Conservation (phyloP, 495 filamentous ascomycete genomes). For the Penicillium manginii region DNA sequence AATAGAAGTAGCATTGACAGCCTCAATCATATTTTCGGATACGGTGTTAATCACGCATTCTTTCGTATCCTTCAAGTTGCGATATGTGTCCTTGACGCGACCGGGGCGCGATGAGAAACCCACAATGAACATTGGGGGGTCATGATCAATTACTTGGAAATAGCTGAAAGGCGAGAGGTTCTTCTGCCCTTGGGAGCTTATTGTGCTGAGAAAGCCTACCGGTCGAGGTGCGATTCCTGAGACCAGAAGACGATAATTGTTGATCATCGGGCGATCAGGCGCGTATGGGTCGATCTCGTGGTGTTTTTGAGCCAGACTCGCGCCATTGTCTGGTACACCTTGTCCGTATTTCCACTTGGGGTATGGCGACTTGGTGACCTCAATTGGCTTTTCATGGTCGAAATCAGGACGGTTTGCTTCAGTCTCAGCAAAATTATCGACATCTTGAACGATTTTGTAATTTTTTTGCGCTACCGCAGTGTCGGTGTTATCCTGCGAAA, state of each 20-base stretch:
- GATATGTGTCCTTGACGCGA: conserved; percentile 70
- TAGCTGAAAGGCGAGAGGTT: conserved; percentile 88
- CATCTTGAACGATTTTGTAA: conserved; percentile 34
- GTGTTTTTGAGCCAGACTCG: conserved; percentile 56
- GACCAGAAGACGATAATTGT: conserved; percentile 91
- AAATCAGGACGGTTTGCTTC: conserved; percentile 70
- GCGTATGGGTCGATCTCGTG: conserved; percentile 79
- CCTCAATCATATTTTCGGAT: conserved; percentile 78
- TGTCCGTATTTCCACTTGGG: conserved; percentile 74
- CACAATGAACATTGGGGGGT: conserved; percentile 82
- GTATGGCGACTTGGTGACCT: conserved; percentile 68
- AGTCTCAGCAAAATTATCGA: conserved; percentile 67
- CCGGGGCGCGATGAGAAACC: conserved; percentile 64
- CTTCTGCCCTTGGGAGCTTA: conserved; percentile 52
- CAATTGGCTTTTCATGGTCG: conserved; percentile 47
- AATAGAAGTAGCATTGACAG: conserved; percentile 74
- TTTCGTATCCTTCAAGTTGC: conserved; percentile 65
- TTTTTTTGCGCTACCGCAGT: conserved; percentile 17
- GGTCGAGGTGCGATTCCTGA: conserved; percentile 81
- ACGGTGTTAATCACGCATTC: conserved; percentile 84
- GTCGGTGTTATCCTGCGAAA: conserved; percentile 11
- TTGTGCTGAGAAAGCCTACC: conserved; percentile 60
- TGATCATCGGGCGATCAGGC: conserved; percentile 60
- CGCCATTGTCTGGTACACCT: conserved; percentile 63
- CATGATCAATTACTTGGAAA: conserved; percentile 77